Base-by-base conservation (phyloP, 139 green algal genomes). In the Pleodorina starrii region DNA sequence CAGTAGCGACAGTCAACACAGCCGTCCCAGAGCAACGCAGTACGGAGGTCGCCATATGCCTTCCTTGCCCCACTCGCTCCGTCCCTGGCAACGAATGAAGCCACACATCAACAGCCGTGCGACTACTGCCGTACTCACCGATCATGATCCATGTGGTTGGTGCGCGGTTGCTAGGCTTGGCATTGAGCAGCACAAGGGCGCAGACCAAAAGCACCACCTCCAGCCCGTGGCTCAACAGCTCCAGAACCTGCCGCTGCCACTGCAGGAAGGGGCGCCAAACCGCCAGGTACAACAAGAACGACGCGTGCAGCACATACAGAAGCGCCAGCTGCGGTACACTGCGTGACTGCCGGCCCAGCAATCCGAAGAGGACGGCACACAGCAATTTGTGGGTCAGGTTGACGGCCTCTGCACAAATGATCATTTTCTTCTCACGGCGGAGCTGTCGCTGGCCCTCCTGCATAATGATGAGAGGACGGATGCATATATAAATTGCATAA, bases 371-470 rank as follows among this genome's bases (percentile, higher is more conserved):
- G 6, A 23, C 79, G 4, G 79, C 79, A 54, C 38, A 76, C 17
- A 29, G 5, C 1, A 48, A 38, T 54, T 86, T 86, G 57, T 86
- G 79, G 6, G 38, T 86, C 16, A 75, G 68, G 40, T 86, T 74
- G 23, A 43, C 9, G 25, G 79, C 57, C 23, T 14, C 44, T 14
- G 17, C 79, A 35, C 9, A 75, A 6, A 86, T 32, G 44, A 51
- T 86, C 19, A 11, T 2, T 27, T n/a, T n/a, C 17, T 54, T 86
- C 57, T 86, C 79, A 17, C 57, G 79, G 25, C 38, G 44, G 7
- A 0, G 0, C 57, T 86, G 79, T 38, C 43, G 16, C 9, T 54
- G 0, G 14, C 50, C 77, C 50, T 84, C 77, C 77, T 84, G 77
- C 11, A 60, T 25, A 60, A 60, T 60, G 50, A 60, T 14, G 14